phyloP scores from a whole-genome alignment of 139 green algal genomes.

The Protoeuglena noctilucae region DNA sequence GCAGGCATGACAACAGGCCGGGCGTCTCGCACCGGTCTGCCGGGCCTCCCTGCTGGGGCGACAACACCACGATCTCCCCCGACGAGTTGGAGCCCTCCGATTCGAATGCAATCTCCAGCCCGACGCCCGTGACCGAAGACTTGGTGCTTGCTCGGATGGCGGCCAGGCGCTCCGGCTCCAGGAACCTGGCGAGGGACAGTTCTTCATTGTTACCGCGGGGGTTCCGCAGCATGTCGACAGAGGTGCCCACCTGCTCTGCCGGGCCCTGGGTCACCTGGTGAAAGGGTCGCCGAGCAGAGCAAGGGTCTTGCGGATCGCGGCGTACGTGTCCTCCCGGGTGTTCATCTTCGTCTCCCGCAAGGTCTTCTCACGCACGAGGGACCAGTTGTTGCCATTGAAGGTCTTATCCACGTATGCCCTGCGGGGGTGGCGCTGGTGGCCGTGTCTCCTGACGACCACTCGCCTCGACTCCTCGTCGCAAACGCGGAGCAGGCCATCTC shows the following conservation, averaged over 20 bases:
- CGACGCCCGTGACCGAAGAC: constrained; percentile 52
- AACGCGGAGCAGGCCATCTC: too few relatives aligned
- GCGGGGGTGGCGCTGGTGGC: too few relatives aligned
- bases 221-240: too few relatives aligned
- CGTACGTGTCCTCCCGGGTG: constrained; percentile 56
- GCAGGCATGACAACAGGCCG: neutral
- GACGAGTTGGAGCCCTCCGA: neutral
- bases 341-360: constrained; percentile 32
- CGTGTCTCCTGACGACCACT: too few relatives aligned
- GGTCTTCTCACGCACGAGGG: constrained; percentile 51
- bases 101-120: constrained; percentile 47
- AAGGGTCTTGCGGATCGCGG: constrained; percentile 65
- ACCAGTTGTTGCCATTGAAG: constrained; percentile 93
- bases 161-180: constrained; percentile 57
- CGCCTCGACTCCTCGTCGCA: too few relatives aligned
- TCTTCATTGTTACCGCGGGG: too few relatives aligned
- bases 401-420: constrained; percentile 92
- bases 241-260: too few relatives aligned
- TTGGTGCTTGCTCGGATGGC: constrained; percentile 33
- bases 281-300: constrained; percentile 80
- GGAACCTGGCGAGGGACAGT: too few relatives aligned
- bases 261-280: too few relatives aligned
- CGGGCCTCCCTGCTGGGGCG: neutral
- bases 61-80: constrained; percentile 20
- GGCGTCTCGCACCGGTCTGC: neutral